Evolutionary conservation across 2,329 filamentous ascomycete genomes (phyloP), one percentile per base, ranked within the genome.

Genomic region (Cryoendolithus antarcticus): DNA sequence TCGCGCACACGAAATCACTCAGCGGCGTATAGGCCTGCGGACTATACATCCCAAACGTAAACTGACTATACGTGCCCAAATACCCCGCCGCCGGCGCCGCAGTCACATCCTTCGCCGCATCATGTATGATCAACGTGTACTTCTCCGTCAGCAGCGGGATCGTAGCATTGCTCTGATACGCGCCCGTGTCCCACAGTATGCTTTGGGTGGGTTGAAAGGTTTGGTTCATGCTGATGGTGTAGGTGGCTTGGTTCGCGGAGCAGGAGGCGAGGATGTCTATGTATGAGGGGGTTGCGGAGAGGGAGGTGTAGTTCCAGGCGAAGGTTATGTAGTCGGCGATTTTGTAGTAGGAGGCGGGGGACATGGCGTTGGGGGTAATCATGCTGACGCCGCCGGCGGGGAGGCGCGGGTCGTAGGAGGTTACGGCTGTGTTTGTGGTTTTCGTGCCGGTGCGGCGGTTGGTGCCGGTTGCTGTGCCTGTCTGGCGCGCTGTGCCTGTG

Each of bases 251-350:
- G 59, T 79, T 79, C 43, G 64, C 56, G 29, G 66, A 67, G 64
- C 76, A 80, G 8, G 69, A 70, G 2, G 77, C 77, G 32, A 80
- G 59, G 30, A 81, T 67, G 48, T 81, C 74, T 49, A 82, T 62
- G 32, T 66, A 68, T 1, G 66, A 64, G 0, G 77, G 77, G 0
- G 72, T 74, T 11, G 71, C 64, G 12, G 64, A 68, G 15, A 81
- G 61, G 8, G 72, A 77, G 9, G 77, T 82, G 59, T 80, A 81
- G 59, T 82, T 81, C 77, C 77, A 82, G 12, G 65, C 70, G 48
- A 81, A 78, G 0, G 76, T 80, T 24, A 80, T 62, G 43, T 64
- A 67, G 33, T 80, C 66, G 11, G 73, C 73, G 48, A 80, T 71
- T 57, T 78, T 80, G 66, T 76, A 80, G 60, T 73, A 80, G 6